Percentiles rank a stretch among this genome's conserved stretches.
Evolutionary conservation across 2,329 filamentous ascomycete genomes (phyloP).

Genomic region (Phoma sp.): DNA sequence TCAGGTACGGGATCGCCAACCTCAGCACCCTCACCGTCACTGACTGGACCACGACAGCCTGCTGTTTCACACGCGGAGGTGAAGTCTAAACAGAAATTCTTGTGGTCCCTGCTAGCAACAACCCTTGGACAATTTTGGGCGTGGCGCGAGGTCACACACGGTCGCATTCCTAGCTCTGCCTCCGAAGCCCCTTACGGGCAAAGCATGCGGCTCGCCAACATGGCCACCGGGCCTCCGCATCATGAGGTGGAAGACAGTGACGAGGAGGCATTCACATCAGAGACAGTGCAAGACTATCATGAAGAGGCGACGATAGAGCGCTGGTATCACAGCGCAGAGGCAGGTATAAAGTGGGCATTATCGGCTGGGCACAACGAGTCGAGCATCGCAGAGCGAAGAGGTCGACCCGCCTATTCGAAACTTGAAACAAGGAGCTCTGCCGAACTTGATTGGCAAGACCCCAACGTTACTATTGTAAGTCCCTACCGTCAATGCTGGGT

Average conservation of each 20-base stretch:
- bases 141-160: slow-evolving; percentile 32
- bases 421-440: slow-evolving; percentile 46
- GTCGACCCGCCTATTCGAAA: slow-evolving; percentile 35
- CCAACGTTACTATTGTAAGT: slow-evolving; percentile 38
- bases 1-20: slow-evolving; percentile 38
- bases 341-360: slow-evolving; percentile 40
- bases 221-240: slow-evolving; percentile 28
- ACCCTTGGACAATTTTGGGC: slow-evolving; percentile 29
- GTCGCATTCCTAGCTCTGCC: slow-evolving; percentile 38
- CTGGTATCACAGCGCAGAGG: slow-evolving; percentile 29
- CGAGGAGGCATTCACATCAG: slow-evolving; percentile 29
- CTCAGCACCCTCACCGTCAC: slow-evolving; percentile 31
- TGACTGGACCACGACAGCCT: slow-evolving; percentile 36
- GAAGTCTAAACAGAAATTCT: slow-evolving; percentile 27
- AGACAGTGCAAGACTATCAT: slow-evolving; percentile 23
- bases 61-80: slow-evolving; percentile 43
- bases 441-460: slow-evolving; percentile 39
- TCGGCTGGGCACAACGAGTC: slow-evolving; percentile 29
- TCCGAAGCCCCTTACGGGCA: slow-evolving; percentile 26
- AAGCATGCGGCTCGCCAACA: slow-evolving; percentile 31
- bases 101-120: slow-evolving; percentile 31
- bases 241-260: slow-evolving; percentile 37
- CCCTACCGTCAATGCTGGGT: slow-evolving; percentile 26
- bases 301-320: slow-evolving; percentile 29
- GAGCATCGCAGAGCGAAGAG: slow-evolving; percentile 37